Percentiles rank a stretch among this genome's conserved stretches.
These are phyloP conservation scores for Cydonia oblonga DNA, from an alignment of 331 rosid genomes.

Conservation along the genomic window DNA sequence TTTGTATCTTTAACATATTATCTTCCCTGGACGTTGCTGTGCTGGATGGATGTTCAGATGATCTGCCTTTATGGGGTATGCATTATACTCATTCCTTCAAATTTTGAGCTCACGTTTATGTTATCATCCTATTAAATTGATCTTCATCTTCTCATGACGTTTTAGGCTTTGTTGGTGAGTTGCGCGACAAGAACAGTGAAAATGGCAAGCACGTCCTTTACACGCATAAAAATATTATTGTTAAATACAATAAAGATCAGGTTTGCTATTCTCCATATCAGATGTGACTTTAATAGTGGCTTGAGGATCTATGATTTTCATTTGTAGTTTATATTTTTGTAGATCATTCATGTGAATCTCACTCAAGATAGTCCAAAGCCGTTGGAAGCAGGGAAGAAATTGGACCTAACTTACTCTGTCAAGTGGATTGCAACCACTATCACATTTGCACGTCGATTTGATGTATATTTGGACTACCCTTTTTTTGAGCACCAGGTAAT, in stretches of 20 bases:
- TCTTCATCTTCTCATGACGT: constrained; percentile 6
- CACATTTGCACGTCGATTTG: constrained; percentile 84
- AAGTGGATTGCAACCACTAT: constrained; percentile 67
- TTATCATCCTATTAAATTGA: constrained; percentile 1
- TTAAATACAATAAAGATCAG: constrained; percentile 88
- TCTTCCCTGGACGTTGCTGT: constrained; percentile 29
- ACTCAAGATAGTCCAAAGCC: constrained; percentile 74
- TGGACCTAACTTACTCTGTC: constrained; percentile 83
- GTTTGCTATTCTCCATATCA: constrained; percentile 31
- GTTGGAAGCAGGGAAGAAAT: constrained; percentile 48
- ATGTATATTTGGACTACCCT: constrained; percentile 91
- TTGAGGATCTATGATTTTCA: not conserved
- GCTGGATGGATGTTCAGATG: constrained; percentile 61
- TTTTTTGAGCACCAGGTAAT: constrained; percentile 96
- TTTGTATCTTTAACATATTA: constrained; percentile 14
- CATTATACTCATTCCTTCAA: constrained; percentile 13
- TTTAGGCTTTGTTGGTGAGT: constrained; percentile 87
- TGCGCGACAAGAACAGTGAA: constrained; percentile 75
- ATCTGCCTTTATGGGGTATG: constrained; percentile 97
- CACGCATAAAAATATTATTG: constrained; percentile 66
- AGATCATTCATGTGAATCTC: constrained; percentile 95
- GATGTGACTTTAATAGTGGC: not conserved
- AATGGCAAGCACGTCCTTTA: constrained; percentile 74
- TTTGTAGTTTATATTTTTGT: constrained; percentile 18
- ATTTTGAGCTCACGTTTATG: not conserved